A percentile compares a stretch with the other conserved stretches of the same genome.
These are phyloP conservation scores for Fallopia convolvulus DNA, from an alignment of 148 eudicot genomes.

Conservation along the genomic window DNA sequence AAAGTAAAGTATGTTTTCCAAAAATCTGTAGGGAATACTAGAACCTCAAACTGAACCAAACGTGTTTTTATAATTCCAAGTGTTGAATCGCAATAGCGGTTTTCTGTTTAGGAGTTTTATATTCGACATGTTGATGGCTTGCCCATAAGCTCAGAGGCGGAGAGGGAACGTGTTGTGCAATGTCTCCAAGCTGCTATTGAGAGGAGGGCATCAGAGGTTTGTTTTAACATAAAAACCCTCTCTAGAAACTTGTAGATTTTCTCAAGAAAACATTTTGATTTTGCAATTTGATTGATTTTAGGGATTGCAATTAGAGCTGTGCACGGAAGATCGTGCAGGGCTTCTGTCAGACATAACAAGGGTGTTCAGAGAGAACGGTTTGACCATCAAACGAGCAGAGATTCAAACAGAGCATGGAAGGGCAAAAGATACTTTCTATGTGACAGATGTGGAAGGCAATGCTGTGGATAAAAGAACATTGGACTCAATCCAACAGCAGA, in stretches of 20 bases:
- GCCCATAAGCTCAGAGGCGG: slow-evolving; percentile 72
- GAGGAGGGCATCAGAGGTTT: slow-evolving; percentile 74
- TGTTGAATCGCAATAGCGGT: background rate
- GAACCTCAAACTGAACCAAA: background rate
- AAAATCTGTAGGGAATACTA: too few species aligned
- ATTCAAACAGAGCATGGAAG: slow-evolving; percentile 59
- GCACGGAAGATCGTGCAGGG: slow-evolving; percentile 70
- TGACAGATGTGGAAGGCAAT: slow-evolving; percentile 63
- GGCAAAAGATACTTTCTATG: slow-evolving; percentile 68
- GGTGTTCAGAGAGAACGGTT: slow-evolving; percentile 67
- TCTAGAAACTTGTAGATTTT: background rate
- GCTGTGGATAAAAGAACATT: slow-evolving; percentile 53
- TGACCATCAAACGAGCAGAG: slow-evolving; percentile 66
- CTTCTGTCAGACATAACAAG: slow-evolving; percentile 84
- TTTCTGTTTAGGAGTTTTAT: slow-evolving; percentile 57
- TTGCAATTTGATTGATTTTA: slow-evolving; percentile 12
- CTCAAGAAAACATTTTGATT: background rate
- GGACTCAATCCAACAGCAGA: slow-evolving; percentile 48
- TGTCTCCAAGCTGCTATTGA: slow-evolving; percentile 95
- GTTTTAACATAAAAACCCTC: background rate
- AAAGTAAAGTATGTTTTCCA: too few species aligned
- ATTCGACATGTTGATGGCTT: slow-evolving; percentile 84
- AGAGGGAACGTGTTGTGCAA: slow-evolving; percentile 64
- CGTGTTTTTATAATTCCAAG: background rate
- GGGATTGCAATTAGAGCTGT: slow-evolving; percentile 74